A percentile compares a stretch with the other conserved stretches of the same genome.
Evolutionary conservation across 495 filamentous ascomycete genomes (phyloP).

Genomic region (Penicillium paradoxum): DNA sequence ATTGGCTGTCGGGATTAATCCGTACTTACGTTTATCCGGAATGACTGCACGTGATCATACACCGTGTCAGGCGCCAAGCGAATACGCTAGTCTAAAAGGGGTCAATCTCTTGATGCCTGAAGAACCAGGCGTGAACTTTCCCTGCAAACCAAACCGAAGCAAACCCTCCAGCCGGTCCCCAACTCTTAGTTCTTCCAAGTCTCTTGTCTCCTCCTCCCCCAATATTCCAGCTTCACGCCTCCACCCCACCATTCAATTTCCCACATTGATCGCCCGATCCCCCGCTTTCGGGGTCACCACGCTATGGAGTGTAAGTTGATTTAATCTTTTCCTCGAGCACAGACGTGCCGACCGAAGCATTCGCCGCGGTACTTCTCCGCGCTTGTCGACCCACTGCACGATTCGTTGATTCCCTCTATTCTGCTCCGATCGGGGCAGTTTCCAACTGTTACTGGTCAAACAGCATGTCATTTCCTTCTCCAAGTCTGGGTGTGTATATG

Average conservation of each 20-base stretch:
- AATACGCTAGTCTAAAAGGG: constrained; percentile 24
- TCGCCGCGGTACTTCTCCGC: constrained; percentile 44
- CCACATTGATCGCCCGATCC: constrained; percentile 25
- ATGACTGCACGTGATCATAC: constrained; percentile 18
- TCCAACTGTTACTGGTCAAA: constrained; percentile 3
- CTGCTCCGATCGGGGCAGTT: constrained; percentile 5
- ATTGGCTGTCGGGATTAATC: constrained; percentile 10
- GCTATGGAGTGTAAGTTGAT: constrained; percentile 47
- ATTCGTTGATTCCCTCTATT: constrained; percentile 22
- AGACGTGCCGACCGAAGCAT: constrained; percentile 29
- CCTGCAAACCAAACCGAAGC: constrained; percentile 27
- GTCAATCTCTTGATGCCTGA: constrained; percentile 26
- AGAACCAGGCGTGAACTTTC: constrained; percentile 25
- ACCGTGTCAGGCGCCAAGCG: constrained; percentile 15
- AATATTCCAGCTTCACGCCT: constrained; percentile 12
- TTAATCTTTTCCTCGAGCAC: constrained; percentile 24
- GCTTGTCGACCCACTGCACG: constrained; percentile 44
- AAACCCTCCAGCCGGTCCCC: constrained; percentile 19
- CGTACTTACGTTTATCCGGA: constrained; percentile 2
- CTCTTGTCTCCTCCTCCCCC: constrained; percentile 18
- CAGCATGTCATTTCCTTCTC: constrained; percentile 10
- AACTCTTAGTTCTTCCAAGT: constrained; percentile 22
- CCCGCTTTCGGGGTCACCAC: constrained; percentile 46
- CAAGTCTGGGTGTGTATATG: constrained; percentile 20
- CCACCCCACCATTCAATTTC: constrained; percentile 29